A percentile compares a stretch with the other conserved stretches of the same genome.
Conservation (phyloP, 139 green algal species). For the Limnomonas spitsbergensis region DNA sequence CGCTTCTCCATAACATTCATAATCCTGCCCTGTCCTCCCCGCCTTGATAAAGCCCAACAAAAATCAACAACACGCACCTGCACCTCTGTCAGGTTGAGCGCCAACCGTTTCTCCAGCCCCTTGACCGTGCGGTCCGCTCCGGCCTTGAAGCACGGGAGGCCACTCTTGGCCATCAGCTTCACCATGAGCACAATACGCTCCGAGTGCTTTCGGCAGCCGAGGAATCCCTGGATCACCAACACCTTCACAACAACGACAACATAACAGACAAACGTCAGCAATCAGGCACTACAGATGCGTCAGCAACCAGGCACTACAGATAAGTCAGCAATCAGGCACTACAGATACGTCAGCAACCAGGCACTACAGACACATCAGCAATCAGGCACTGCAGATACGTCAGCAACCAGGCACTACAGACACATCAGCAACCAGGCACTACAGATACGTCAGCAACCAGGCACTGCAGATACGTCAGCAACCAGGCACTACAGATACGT, state of each 20-base stretch:
- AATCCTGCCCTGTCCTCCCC: slow-evolving; percentile 33
- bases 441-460: too few relatives aligned
- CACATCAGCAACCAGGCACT: too few relatives aligned
- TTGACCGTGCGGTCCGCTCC: slow-evolving; percentile 57
- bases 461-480: too few relatives aligned
- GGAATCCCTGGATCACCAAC: slow-evolving; percentile 94
- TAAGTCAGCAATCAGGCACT: too few relatives aligned
- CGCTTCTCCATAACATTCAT: slow-evolving; percentile 80
- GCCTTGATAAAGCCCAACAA: too few relatives aligned
- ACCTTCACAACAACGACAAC: slow-evolving; percentile 68
- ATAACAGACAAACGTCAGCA: neutral
- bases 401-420: too few relatives aligned
- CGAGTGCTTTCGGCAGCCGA: slow-evolving; percentile 82
- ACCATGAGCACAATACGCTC: slow-evolving; percentile 87
- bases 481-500: too few relatives aligned
- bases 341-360: too few relatives aligned
- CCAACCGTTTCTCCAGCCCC: slow-evolving; percentile 82
- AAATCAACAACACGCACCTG: slow-evolving; percentile 18
- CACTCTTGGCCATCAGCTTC: slow-evolving; percentile 83
- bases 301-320: too few relatives aligned
- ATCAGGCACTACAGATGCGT: too few relatives aligned
- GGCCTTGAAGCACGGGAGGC: slow-evolving; percentile 91
- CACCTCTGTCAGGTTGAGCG: slow-evolving; percentile 44
- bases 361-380: too few relatives aligned
- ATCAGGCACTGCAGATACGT: too few relatives aligned